A percentile compares a stretch with the other conserved stretches of the same genome.
Conservation (phyloP, 2,329 filamentous ascomycete species). For the Cyclaneusma minus region DNA sequence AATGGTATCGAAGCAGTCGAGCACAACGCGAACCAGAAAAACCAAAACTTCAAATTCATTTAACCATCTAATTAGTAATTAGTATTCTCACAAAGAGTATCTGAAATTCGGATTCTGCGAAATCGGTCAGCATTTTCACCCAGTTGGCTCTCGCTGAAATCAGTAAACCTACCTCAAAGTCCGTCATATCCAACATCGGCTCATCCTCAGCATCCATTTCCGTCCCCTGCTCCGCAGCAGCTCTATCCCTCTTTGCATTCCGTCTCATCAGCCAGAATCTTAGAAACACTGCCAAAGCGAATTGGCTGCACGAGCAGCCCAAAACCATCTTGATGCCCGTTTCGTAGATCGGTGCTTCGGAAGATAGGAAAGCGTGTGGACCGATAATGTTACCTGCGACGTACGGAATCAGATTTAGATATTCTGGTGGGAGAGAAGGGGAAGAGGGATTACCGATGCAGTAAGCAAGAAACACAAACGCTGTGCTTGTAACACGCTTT, state of each 20-base stretch:
- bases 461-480: slow-evolving; percentile 29
- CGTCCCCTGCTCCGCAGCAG: slow-evolving; percentile 5
- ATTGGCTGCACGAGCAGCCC: slow-evolving; percentile 26
- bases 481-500: slow-evolving; percentile 28
- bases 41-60: too few species aligned
- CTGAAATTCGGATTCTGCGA: slow-evolving; percentile 15
- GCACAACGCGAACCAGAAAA: too few species aligned
- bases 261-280: slow-evolving; percentile 21
- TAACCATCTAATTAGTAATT: not conserved
- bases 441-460: slow-evolving; percentile 31
- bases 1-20: too few species aligned
- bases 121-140: slow-evolving; percentile 1
- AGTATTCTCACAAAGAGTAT: slow-evolving; percentile 11
- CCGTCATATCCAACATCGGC: slow-evolving; percentile 20
- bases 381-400: slow-evolving; percentile 5
- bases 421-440: too few species aligned
- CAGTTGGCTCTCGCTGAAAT: not conserved
- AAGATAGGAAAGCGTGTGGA: slow-evolving; percentile 9
- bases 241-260: slow-evolving; percentile 23
- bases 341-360: slow-evolving; percentile 29
- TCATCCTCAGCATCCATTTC: slow-evolving; percentile 12
- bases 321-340: slow-evolving; percentile 36
- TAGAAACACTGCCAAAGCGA: slow-evolving; percentile 21
- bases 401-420: slow-evolving; percentile 23
- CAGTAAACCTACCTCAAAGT: slow-evolving; percentile 20